Conservation (phyloP, 257 asterid genomes). For the Primulina tabacum region DNA sequence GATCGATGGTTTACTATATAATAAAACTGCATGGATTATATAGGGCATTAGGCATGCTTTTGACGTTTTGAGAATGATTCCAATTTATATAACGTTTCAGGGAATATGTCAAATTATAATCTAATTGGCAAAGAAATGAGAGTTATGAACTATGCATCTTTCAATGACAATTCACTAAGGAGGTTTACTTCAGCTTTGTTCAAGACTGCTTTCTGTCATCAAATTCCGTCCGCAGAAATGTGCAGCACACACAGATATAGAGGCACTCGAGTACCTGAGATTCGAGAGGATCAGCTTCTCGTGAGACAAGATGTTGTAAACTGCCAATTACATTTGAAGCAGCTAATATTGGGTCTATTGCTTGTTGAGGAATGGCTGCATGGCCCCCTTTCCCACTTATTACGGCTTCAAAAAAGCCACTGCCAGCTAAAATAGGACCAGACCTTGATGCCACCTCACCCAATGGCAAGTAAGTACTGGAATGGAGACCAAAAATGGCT, state of each 20-base stretch:
- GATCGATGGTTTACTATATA: neutral
- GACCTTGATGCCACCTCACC: conserved; percentile 59
- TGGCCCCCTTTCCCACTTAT: conserved; percentile 95
- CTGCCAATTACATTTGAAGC: conserved; percentile 82
- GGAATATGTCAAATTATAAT: neutral
- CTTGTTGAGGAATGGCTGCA: conserved; percentile 92
- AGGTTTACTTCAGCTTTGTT: neutral
- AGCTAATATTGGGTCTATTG: conserved; percentile 86
- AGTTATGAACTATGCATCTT: neutral
- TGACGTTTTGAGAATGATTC: neutral
- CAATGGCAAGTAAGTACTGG: conserved; percentile 33
- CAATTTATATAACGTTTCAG: neutral
- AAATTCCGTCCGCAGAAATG: neutral
- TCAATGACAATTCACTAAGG: neutral
- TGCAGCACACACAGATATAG: conserved; percentile 1
- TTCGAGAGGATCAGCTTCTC: conserved; percentile 97
- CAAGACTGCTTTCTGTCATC: neutral
- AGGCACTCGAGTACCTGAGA: conserved; percentile 58
- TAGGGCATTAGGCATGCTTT: neutral
- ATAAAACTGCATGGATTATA: neutral
- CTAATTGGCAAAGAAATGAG: neutral
- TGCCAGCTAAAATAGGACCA: conserved; percentile 79
- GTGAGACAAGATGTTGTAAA: conserved; percentile 83
- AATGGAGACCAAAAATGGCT: conserved; percentile 81
- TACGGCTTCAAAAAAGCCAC: conserved; percentile 85